A percentile compares a stretch with the other conserved stretches of the same genome.
Conservation (phyloP, 805 yeast genomes). For the Metschnikowia lochheadii region DNA sequence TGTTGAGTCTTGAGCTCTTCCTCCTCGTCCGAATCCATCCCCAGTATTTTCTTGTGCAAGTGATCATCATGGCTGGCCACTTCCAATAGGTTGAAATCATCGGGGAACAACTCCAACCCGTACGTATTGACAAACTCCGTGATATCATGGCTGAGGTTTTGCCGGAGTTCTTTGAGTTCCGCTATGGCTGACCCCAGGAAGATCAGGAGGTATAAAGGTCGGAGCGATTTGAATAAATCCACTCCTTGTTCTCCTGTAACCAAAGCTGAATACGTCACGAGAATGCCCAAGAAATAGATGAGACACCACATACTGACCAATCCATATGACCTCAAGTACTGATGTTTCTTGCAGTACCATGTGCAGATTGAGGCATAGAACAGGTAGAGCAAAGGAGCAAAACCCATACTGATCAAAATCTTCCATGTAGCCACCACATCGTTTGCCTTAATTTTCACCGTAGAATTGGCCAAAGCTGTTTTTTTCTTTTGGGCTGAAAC, state of each 20-base stretch:
- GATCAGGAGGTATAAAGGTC: constrained; percentile 71
- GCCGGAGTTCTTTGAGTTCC: constrained; percentile 59
- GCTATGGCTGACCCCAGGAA: constrained; percentile 53
- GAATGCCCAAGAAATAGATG: constrained; percentile 58
- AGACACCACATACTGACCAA: constrained; percentile 41
- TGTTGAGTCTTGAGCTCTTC: constrained; percentile 48
- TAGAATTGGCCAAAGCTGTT: constrained; percentile 77
- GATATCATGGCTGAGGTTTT: constrained; percentile 62
- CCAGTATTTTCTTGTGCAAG: constrained; percentile 22
- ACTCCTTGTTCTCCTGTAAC: constrained; percentile 90
- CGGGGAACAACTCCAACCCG: constrained; percentile 81
- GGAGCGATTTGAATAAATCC: constrained; percentile 78
- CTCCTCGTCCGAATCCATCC: constrained; percentile 42
- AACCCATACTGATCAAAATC: constrained; percentile 78
- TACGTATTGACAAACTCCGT: constrained; percentile 74
- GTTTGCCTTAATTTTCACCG: constrained; percentile 86
- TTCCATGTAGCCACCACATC: constrained; percentile 99
- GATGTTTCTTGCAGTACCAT: constrained; percentile 18
- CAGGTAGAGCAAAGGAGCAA: constrained; percentile 82
- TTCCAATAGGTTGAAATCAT: constrained; percentile 63
- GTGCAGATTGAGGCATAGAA: constrained; percentile 69
- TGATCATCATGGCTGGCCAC: constrained; percentile 37
- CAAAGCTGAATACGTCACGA: constrained; percentile 85
- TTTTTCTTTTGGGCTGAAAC: constrained; percentile 71
- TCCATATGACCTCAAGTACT: constrained; percentile 14